Conservation (phyloP, 805 yeast genomes). For the Suhomyces prunicola region DNA sequence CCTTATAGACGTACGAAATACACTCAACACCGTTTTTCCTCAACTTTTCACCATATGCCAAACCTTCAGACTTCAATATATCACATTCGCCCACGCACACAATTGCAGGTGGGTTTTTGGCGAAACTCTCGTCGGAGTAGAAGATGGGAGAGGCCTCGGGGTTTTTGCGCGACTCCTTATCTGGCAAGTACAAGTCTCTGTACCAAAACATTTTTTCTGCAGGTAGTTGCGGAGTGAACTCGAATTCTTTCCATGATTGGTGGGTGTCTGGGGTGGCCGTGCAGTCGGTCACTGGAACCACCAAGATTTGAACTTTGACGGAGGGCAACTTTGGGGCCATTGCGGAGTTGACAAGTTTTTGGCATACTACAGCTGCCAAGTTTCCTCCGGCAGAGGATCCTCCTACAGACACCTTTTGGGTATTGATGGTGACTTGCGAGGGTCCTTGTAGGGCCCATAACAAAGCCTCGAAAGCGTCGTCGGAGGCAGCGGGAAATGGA, state of each 20-base stretch:
- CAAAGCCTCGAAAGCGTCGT: constrained; percentile 40
- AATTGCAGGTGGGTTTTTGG: constrained; percentile 38
- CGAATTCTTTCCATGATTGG: constrained; percentile 37
- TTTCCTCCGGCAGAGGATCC: constrained; percentile 50
- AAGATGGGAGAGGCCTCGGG: constrained; percentile 43
- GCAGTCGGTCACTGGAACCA: constrained; percentile 45
- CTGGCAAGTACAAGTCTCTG: constrained; percentile 38
- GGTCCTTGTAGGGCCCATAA: constrained; percentile 23
- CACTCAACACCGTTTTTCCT: constrained; percentile 33
- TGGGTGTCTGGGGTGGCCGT: constrained; percentile 35
- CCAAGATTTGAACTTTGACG: constrained; percentile 36
- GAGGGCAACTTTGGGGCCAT: constrained; percentile 25
- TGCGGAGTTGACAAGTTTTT: constrained; percentile 29
- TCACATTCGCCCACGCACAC: constrained; percentile 45
- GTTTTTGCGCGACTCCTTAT: constrained; percentile 19
- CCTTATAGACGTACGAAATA: constrained; percentile 33
- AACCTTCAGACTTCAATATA: constrained; percentile 43
- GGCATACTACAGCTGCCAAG: constrained; percentile 35
- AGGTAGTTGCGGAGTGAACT: constrained; percentile 42
- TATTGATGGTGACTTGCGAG: constrained; percentile 21
- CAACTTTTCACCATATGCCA: constrained; percentile 40
- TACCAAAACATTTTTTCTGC: constrained; percentile 47
- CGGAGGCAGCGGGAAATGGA: constrained; percentile 47
- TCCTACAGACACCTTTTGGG: constrained; percentile 35
- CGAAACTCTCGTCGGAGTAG: constrained; percentile 38